Conservation (phyloP, 225 moss, liverwort and hornwort genomes). For the Physcomitrellopsis africana region DNA sequence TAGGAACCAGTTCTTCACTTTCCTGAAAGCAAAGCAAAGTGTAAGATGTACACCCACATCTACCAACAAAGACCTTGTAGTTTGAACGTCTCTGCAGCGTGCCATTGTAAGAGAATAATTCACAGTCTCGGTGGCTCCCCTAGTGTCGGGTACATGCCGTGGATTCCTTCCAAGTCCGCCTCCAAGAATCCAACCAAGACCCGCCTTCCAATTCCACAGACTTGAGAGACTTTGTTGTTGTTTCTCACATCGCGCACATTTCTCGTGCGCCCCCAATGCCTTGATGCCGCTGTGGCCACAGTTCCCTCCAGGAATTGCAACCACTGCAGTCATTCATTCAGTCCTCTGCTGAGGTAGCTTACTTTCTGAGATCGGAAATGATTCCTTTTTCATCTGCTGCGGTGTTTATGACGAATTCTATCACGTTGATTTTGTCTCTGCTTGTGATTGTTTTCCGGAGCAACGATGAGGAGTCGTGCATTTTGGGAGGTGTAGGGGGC, state of each 20-base stretch:
- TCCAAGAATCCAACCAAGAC: background rate
- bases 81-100: background rate
- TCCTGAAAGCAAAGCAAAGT: no score
- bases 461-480: background rate
- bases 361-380: constrained; percentile 9
- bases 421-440: background rate
- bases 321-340: background rate
- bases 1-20: no score
- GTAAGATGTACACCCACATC: constrained; percentile 1
- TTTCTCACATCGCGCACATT: background rate
- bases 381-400: background rate
- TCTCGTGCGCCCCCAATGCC: background rate
- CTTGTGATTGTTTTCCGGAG: background rate
- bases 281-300: constrained; percentile 26
- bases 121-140: no score
- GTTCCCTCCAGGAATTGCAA: constrained; percentile 8
- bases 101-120: background rate
- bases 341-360: background rate
- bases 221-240: background rate
- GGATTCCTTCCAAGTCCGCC: background rate
- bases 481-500: constrained; percentile 10
- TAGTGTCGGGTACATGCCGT: no score
- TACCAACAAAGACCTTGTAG: background rate
- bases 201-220: no score
- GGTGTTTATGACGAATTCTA: background rate